phyloP scores from a whole-genome alignment of 768 basidiomycete genomes.

The Trametopsis cervina region DNA sequence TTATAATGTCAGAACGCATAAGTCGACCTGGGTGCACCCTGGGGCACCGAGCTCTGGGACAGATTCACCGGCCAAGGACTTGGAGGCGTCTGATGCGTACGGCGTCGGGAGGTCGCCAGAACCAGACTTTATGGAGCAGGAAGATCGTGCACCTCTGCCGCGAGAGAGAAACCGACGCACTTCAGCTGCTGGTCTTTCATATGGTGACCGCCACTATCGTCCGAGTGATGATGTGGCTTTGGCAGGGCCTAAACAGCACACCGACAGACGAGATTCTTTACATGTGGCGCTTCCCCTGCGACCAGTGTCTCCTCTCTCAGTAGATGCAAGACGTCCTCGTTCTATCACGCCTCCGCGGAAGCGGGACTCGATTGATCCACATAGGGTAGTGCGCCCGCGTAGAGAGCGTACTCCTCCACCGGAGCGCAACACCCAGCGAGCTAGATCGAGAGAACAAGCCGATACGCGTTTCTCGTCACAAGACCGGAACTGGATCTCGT shows the following conservation, averaged over 20 bases:
- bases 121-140: conserved; percentile 19
- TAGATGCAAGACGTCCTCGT: conserved; percentile 11
- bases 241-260: neutral
- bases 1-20: conserved; percentile 48
- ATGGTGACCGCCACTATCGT: conserved; percentile 61
- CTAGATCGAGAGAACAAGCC: conserved; percentile 2
- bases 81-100: conserved; percentile 15
- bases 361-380: conserved; percentile 1
- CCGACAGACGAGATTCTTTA: conserved; percentile 13
- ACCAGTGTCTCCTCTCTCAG: conserved; percentile 4
- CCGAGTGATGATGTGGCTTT: conserved; percentile 28
- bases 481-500: conserved; percentile 5
- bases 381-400: conserved; percentile 13
- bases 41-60: conserved; percentile 21
- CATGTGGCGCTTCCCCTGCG: conserved; percentile 8
- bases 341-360: conserved; percentile 15
- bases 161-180: conserved; percentile 19
- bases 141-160: conserved; percentile 9
- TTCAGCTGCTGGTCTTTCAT: conserved; percentile 32
- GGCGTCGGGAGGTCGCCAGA: conserved; percentile 19
- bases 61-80: conserved; percentile 19
- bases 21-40: conserved; percentile 55
- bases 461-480: neutral
- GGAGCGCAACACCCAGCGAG: conserved; percentile 11
- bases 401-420: conserved; percentile 11